Base-by-base conservation (phyloP, 345 rosid species). In the Salix suchowensis region DNA sequence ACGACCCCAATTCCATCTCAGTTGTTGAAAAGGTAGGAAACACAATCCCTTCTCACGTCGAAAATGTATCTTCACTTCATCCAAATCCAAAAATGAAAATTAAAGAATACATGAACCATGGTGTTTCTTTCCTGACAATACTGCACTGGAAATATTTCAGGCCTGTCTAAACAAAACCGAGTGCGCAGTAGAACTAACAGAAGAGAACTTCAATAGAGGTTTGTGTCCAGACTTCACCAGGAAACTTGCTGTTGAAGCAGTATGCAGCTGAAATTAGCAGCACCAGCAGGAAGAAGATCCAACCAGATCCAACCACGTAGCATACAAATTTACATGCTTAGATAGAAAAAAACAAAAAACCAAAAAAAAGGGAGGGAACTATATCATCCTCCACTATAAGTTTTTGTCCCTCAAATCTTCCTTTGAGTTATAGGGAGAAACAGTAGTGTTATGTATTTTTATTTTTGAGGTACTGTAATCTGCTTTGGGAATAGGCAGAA, bases 211-310 rank as follows among this genome's bases (percentile, higher is more conserved):
- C 69, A 42, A 75, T 39, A 81, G 68, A 64, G 73, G 79, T 16
- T 65, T 73, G 48, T 90, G 89, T 75, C 76, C 70, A 0, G 85
- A 82, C 40, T 73, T 55, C 6, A 76, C 54, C 23, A 86, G 74
- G 86, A 81, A 73, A 81, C 86, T 90, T 6, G 83, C 86, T 0
- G 78, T 86, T 13, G 90, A 90, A 83, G 94, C 86, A 76, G 74
- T 58, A 1, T 90, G 94, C 83, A 75, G 80, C 78, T 89, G 80
- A 85, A 75, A 21, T 52, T 37, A 16, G n/a, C 66, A 70, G 28
- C 65, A 68, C 75, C 62, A 32, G 30, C 55, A 6, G 67, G 24
- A 61, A 21, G 65, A 23, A 61, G 65, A 10, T 61, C 30, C 65
- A 61, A 61, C 24, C 26, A 21, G 65, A 10, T 24, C 30, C 65